Conservation (phyloP, 2,329 filamentous ascomycete genomes). For the Exophiala spinifera region DNA sequence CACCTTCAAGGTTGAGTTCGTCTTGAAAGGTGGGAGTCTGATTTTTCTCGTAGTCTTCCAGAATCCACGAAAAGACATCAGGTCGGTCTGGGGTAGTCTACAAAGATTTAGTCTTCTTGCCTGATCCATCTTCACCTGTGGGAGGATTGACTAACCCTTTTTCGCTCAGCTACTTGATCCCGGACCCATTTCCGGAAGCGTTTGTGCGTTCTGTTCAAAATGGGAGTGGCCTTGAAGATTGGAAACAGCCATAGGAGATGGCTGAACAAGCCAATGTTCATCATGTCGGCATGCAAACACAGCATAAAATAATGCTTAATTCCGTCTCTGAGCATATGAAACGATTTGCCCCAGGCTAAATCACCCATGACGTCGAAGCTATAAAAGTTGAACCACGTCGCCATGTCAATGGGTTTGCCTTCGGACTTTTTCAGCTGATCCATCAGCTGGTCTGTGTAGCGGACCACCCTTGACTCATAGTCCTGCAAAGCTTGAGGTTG, state of each 20-base stretch:
- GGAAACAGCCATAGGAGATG: constrained; percentile 28
- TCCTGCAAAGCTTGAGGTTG: constrained; percentile 34
- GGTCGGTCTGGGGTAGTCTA: constrained; percentile 4
- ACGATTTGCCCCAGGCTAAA: constrained; percentile 35
- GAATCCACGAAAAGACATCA: constrained; percentile 8
- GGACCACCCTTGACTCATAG: constrained; percentile 40
- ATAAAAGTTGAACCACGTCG: constrained; percentile 37
- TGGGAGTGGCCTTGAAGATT: constrained; percentile 32
- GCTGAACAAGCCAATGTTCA: constrained; percentile 19
- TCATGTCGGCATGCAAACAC: constrained; percentile 35
- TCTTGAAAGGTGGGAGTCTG: no score
- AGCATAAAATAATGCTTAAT: constrained; percentile 37
- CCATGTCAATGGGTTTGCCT: constrained; percentile 35
- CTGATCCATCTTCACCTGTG: no score
- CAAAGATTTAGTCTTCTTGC: no score
- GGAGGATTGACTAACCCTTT: constrained; percentile 24
- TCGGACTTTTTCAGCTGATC: constrained; percentile 31
- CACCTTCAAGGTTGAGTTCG: no score
- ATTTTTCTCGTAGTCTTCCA: constrained; percentile 3
- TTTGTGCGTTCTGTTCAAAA: constrained; percentile 33
- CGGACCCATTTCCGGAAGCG: constrained; percentile 38
- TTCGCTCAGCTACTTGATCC: constrained; percentile 34
- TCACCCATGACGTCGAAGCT: constrained; percentile 39
- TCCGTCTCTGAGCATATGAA: constrained; percentile 33
- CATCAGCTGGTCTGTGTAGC: constrained; percentile 38